Conservation (phyloP, 768 basidiomycete species). For the Suillus weaverae region DNA sequence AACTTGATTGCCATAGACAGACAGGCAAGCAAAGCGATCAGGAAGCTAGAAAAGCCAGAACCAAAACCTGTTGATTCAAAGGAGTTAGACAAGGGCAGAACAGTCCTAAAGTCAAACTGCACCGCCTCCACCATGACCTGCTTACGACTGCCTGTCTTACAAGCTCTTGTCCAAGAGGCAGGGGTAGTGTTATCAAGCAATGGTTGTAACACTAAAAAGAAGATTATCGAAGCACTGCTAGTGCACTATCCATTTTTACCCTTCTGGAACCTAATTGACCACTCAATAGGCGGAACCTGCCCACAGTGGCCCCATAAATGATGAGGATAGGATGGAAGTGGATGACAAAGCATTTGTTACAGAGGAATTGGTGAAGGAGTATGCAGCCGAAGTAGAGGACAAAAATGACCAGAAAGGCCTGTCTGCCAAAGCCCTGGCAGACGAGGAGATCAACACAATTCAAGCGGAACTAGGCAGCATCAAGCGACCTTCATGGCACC, state of each 20-base stretch:
- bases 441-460: conserved; percentile 2
- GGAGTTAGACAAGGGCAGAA: conserved; percentile 4
- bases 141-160: background rate
- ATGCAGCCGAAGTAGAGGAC: background rate
- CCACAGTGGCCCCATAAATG: background rate
- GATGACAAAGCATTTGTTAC: background rate
- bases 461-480: background rate
- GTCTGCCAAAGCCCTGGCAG: background rate
- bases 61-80: background rate
- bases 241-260: background rate
- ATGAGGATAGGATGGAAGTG: background rate
- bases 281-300: background rate
- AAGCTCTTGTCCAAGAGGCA: background rate
- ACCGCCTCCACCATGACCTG: background rate
- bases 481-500: conserved; percentile 23
- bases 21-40: conserved; percentile 3
- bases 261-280: too few relatives aligned
- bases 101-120: background rate
- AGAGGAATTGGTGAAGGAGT: conserved; percentile 5
- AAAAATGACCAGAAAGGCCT: background rate
- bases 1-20: conserved; percentile 14
- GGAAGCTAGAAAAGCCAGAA: background rate
- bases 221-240: background rate
- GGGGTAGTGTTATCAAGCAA: background rate
- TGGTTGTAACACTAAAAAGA: background rate